Evolutionary conservation across 1,284 basidiomycete species (phyloP), one percentile per base, ranked within the genome.

Genomic region (Gomphus bonarii): DNA sequence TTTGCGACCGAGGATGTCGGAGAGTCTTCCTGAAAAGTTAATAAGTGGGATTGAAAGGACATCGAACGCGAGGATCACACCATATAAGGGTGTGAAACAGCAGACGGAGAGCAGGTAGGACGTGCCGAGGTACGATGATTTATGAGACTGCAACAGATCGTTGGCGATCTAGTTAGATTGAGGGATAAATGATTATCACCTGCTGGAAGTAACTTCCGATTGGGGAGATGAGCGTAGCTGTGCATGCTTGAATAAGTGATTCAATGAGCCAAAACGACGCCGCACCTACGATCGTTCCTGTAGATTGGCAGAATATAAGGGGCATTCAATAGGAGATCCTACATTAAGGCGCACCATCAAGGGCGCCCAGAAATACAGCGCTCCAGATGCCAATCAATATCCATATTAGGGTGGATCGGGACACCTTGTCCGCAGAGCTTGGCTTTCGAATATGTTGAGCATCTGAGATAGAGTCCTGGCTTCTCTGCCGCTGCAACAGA

Each of bases 31-130:
- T 88, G 67, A 10, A 63, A 56, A 65, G 64, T 16, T 40, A 57
- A 63, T 64, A 63, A 69, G 62, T 59, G 60, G 59, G 58, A 59
- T 51, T 60, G 53, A 57, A 60, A 48, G 59, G 61, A 50, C 55
- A 57, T 53, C 30, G 40, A 49, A 25, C n/a, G 53, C 55, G 33
- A 58, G 28, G 1, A 28, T 70, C 78, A 63, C 61, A 84, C 87
- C 90, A 73, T 93, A 94, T 63, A 94, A 73, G 58, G 91, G 91
- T 18, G 90, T 93, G 67, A 94, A 93, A 71, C 90, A 93, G 68
- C 88, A 95, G 50, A 94, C 84, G 43, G 88, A 91, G 50, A 95
- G 75, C 61, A 95, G 75, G 72, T 92, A 92, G 3, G 90, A 82
- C 10, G 91, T 91, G 30, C 90, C 91, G 57, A 95, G 84, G 72